Conservation (phyloP, 2,329 filamentous ascomycete species). For the Ceratocystis colombiana region DNA sequence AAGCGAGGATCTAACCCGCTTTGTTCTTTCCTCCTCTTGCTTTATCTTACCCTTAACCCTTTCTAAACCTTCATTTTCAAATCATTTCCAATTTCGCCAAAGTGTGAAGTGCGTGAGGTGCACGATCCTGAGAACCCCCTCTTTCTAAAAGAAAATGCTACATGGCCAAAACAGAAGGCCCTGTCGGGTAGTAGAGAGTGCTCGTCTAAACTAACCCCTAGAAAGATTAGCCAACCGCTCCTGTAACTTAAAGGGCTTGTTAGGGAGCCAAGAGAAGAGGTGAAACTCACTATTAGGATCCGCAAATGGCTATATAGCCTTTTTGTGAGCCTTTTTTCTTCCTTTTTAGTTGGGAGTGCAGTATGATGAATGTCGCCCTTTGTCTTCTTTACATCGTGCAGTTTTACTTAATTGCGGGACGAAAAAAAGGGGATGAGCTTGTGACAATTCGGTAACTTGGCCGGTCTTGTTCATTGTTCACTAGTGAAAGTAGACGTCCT, state of each 20-base stretch:
- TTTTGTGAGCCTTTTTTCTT: too few species aligned
- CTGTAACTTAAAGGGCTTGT: too few species aligned
- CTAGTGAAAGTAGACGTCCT: neutral
- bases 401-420: neutral
- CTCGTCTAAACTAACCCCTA: neutral
- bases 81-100: slow-evolving; percentile 15
- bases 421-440: neutral
- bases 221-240: too few species aligned
- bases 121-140: neutral
- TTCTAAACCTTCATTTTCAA: neutral
- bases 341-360: too few species aligned
- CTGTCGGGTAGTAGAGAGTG: too few species aligned
- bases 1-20: neutral
- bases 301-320: neutral
- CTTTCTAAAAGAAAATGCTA: neutral
- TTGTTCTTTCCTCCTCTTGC: neutral
- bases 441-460: neutral
- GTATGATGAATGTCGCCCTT: neutral
- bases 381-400: neutral
- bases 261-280: neutral
- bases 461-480: slow-evolving; percentile 3
- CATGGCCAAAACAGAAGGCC: neutral
- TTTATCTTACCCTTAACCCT: neutral
- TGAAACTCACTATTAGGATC: neutral
- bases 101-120: slow-evolving; percentile 1